These are phyloP conservation scores for Chrysoporthe cubensis DNA, from an alignment of 2,329 filamentous ascomycete species.

Conservation along the genomic window DNA sequence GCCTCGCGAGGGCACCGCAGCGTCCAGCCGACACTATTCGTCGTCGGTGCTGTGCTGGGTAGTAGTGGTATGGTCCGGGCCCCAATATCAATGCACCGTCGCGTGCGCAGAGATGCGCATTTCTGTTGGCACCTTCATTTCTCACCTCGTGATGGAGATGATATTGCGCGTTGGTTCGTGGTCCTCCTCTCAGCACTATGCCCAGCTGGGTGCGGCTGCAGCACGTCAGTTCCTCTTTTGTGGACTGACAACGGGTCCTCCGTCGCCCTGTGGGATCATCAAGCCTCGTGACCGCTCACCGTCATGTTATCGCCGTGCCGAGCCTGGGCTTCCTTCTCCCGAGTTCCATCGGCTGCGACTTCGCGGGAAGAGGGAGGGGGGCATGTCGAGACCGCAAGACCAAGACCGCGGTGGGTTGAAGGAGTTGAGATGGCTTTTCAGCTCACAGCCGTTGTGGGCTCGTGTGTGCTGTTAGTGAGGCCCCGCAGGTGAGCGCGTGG, in stretches of 20 bases:
- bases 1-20: neutral
- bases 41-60: neutral
- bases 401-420: neutral
- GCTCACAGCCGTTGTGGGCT: neutral
- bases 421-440: slow-evolving; percentile 3
- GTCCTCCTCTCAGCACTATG: slow-evolving; percentile 23
- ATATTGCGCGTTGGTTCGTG: slow-evolving; percentile 26
- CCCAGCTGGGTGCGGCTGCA: slow-evolving; percentile 11
- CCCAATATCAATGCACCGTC: neutral
- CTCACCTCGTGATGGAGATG: slow-evolving; percentile 20
- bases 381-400: neutral
- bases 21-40: neutral
- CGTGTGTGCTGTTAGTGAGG: neutral
- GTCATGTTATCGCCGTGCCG: slow-evolving; percentile 1
- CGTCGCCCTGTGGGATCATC: slow-evolving; percentile 12
- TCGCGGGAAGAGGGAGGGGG: neutral
- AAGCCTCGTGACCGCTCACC: neutral
- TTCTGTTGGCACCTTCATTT: slow-evolving; percentile 11
- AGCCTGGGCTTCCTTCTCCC: neutral
- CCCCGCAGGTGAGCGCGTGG: neutral
- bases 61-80: neutral
- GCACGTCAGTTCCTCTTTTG: neutral
- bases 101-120: neutral
- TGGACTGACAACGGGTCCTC: neutral
- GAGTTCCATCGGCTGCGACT: neutral